Evolutionary conservation across 176 grass and related monocot species (phyloP).

Genomic region (Musa beccarii): DNA sequence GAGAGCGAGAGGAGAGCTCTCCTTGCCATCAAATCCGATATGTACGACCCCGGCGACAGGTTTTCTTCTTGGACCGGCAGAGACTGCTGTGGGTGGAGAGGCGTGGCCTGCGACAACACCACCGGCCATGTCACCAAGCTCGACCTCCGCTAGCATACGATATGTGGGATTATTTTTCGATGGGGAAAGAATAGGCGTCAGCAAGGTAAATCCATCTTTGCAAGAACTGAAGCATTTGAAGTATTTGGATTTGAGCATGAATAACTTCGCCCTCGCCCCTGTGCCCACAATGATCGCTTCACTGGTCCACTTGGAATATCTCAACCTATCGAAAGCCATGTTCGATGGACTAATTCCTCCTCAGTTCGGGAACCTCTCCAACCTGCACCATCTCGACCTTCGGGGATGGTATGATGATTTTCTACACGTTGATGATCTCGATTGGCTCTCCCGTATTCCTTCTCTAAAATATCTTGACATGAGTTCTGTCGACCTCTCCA

Average conservation of each 20-base stretch:
- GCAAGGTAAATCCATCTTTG: conserved; percentile 7
- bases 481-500: neutral
- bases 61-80: too few species aligned
- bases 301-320: conserved; percentile 1
- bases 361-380: conserved; percentile 28
- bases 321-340: conserved; percentile 14
- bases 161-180: too few species aligned
- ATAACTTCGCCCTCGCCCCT: conserved; percentile 13
- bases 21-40: neutral
- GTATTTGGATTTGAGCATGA: conserved; percentile 25
- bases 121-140: too few species aligned
- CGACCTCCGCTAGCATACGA: too few species aligned
- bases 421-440: neutral
- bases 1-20: too few species aligned
- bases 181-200: neutral
- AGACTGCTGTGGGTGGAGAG: neutral
- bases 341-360: conserved; percentile 24
- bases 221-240: conserved; percentile 8
- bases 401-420: too few species aligned
- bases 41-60: neutral
- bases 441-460: neutral
- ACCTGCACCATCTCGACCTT: conserved; percentile 19
- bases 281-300: conserved; percentile 20
- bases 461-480: neutral
- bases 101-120: too few species aligned